A percentile compares a stretch with the other conserved stretches of the same genome.
Evolutionary conservation across 1,139 yeast species (phyloP).

Genomic region (Sugiyamaella paludigena): DNA sequence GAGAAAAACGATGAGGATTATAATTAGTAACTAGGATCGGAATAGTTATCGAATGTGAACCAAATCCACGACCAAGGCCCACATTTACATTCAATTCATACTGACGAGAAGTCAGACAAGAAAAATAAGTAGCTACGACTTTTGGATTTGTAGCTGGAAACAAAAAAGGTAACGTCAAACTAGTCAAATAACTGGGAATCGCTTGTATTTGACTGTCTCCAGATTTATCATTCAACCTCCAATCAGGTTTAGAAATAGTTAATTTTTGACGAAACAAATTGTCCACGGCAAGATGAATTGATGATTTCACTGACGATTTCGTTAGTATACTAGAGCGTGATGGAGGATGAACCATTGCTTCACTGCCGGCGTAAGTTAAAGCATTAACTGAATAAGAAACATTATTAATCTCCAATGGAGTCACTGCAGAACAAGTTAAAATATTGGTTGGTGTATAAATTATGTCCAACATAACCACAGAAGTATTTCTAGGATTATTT

Average conservation of each 20-base stretch:
- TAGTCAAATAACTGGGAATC: constrained; percentile 2
- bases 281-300: constrained; percentile 4
- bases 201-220: neutral
- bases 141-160: constrained; percentile 16
- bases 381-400: constrained; percentile 14
- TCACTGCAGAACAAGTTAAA: neutral
- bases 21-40: constrained; percentile 17
- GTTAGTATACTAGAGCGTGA: constrained; percentile 4
- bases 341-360: constrained; percentile 9
- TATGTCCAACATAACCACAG: constrained; percentile 8
- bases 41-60: constrained; percentile 5
- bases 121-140: constrained; percentile 28
- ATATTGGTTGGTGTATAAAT: constrained; percentile 4
- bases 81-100: constrained; percentile 25
- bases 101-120: constrained; percentile 30
- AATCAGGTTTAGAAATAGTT: constrained; percentile 16
- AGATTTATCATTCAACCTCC: constrained; percentile 8
- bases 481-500: constrained; percentile 7
- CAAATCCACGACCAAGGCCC: constrained; percentile 11
- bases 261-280: constrained; percentile 13
- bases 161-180: constrained; percentile 18
- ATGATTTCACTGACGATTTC: neutral
- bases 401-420: constrained; percentile 15
- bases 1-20: constrained; percentile 1
- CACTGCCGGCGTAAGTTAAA: constrained; percentile 14